Conservation (phyloP, 2,329 filamentous ascomycete species). For the Sclerotinia trifoliorum region DNA sequence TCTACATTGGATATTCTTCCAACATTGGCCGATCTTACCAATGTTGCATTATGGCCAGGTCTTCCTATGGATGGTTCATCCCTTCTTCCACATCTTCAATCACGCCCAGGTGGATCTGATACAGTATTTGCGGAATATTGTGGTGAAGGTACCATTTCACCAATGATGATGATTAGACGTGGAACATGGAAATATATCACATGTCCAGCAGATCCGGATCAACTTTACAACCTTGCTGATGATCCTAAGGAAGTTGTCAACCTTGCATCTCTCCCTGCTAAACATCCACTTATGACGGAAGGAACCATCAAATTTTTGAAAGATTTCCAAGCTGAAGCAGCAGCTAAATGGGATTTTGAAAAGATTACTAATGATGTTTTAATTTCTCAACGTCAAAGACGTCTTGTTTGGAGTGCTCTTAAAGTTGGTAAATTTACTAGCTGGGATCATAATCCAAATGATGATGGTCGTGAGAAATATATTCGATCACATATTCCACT, state of each 20-base stretch:
- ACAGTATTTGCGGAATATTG: constrained; percentile 96
- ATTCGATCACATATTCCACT: constrained; percentile 81
- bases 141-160: constrained; percentile 84
- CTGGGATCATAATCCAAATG: constrained; percentile 81
- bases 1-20: constrained; percentile 89
- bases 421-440: constrained; percentile 71
- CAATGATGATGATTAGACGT: constrained; percentile 90
- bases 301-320: constrained; percentile 46
- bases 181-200: constrained; percentile 89
- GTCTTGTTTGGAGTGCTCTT: constrained; percentile 77
- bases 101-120: constrained; percentile 64
- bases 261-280: constrained; percentile 42
- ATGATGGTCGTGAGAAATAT: constrained; percentile 71
- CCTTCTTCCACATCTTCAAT: constrained; percentile 73
- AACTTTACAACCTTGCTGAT: constrained; percentile 74
- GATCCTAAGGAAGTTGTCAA: constrained; percentile 52
- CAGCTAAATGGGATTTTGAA: constrained; percentile 76
- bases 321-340: constrained; percentile 72
- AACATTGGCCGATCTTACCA: constrained; percentile 80
- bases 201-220: constrained; percentile 78
- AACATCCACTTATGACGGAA: constrained; percentile 39
- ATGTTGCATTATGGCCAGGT: constrained; percentile 63
- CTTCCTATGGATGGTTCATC: constrained; percentile 86
- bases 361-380: constrained; percentile 73
- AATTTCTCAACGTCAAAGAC: constrained; percentile 73